Conservation (phyloP, 345 rosid species). For the Eucalyptus curtisii region DNA sequence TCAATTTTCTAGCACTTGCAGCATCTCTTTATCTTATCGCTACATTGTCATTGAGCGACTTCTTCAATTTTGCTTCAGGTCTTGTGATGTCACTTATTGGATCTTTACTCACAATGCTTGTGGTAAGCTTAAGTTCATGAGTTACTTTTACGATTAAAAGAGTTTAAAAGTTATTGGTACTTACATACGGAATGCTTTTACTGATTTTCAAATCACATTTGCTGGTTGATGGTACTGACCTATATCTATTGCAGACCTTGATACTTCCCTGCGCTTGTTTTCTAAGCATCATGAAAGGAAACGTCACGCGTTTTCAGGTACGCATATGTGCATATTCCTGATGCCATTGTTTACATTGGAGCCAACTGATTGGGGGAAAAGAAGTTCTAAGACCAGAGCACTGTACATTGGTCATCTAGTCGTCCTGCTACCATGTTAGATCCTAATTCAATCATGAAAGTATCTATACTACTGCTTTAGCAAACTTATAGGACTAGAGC, state of each 20-base stretch:
- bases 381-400: neutral
- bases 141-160: neutral
- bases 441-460: neutral
- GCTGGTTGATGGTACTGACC: neutral
- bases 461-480: neutral
- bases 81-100: slow-evolving; percentile 83
- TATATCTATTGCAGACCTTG: slow-evolving; percentile 41
- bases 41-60: neutral
- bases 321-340: neutral
- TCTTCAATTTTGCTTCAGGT: slow-evolving; percentile 24
- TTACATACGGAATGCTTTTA: neutral
- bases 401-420: neutral
- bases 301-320: slow-evolving; percentile 53
- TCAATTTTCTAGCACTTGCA: neutral
- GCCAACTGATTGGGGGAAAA: neutral
- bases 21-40: neutral
- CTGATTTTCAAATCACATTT: neutral
- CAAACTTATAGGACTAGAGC: neutral
- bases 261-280: slow-evolving; percentile 90
- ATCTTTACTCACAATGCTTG: slow-evolving; percentile 86
- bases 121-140: slow-evolving; percentile 32
- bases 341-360: neutral
- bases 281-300: slow-evolving; percentile 62
- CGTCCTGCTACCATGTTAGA: neutral
- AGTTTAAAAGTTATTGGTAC: neutral